These are phyloP conservation scores for Rehmannia glutinosa DNA, from an alignment of 257 asterid species.

Conservation along the genomic window DNA sequence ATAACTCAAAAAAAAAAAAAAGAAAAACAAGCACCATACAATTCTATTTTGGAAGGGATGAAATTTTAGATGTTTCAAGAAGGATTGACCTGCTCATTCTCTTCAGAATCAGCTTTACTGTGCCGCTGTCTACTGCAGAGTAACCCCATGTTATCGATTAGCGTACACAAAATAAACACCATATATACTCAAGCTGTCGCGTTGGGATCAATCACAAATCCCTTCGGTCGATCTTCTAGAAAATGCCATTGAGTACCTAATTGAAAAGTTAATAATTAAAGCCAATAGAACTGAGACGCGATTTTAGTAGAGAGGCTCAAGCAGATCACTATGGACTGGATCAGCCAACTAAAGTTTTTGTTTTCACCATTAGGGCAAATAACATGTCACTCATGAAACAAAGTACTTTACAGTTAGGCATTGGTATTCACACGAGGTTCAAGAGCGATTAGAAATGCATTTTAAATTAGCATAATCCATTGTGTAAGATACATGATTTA, in stretches of 20 bases:
- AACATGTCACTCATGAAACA: not conserved
- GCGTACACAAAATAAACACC: not conserved
- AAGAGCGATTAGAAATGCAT: not conserved
- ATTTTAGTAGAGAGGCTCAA: not conserved
- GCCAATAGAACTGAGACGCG: not conserved
- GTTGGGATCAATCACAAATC: not conserved
- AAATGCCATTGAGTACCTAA: slow-evolving; percentile 31
- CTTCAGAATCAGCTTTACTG: slow-evolving; percentile 72
- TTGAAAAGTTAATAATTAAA: slow-evolving; percentile 1
- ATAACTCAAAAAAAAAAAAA: not conserved
- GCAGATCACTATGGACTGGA: not conserved
- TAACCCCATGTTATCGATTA: slow-evolving; percentile 15
- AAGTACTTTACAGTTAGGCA: not conserved
- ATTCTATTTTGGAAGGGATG: not conserved
- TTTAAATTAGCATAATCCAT: not conserved
- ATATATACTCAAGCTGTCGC: not conserved
- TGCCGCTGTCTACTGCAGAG: slow-evolving; percentile 88
- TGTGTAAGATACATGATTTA: not conserved
- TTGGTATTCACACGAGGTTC: not conserved
- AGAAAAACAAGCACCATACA: not conserved
- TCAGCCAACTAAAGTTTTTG: not conserved
- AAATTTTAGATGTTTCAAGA: not conserved
- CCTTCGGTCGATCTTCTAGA: not conserved
- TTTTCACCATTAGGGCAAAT: not conserved
- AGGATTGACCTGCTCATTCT: slow-evolving; percentile 70